These are phyloP conservation scores for Pseudogymnoascus sp. DNA, from an alignment of 2,329 filamentous ascomycete species.

Conservation along the genomic window DNA sequence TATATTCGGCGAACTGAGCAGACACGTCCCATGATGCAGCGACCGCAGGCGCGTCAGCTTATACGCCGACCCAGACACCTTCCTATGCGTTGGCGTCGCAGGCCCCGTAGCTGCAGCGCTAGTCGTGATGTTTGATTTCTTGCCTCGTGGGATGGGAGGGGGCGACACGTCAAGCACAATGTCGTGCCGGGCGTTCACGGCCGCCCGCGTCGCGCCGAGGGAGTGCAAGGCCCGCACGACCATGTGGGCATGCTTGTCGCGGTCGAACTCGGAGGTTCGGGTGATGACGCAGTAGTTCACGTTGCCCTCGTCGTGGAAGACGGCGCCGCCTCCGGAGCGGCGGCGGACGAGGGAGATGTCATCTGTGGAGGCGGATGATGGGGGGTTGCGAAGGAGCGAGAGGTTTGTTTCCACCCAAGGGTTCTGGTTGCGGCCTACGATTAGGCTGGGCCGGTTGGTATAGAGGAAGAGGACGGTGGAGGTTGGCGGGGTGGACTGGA, in stretches of 20 bases:
- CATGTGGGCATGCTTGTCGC: slow-evolving; percentile 86
- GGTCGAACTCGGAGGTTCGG: slow-evolving; percentile 65
- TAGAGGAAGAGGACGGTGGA: slow-evolving; percentile 82
- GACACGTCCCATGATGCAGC: slow-evolving; percentile 87
- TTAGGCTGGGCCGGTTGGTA: slow-evolving; percentile 74
- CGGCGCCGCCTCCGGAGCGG: slow-evolving; percentile 80
- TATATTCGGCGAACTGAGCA: slow-evolving; percentile 71
- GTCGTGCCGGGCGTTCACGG: slow-evolving; percentile 86
- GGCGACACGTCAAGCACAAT: slow-evolving; percentile 62
- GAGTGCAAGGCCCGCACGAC: slow-evolving; percentile 69
- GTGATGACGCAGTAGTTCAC: slow-evolving; percentile 92
- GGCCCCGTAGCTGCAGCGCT: not conserved
- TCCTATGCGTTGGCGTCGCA: slow-evolving; percentile 42
- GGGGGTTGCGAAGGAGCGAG: slow-evolving; percentile 37
- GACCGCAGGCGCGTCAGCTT: slow-evolving; percentile 76
- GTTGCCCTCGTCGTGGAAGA: slow-evolving; percentile 90
- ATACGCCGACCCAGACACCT: slow-evolving; percentile 90
- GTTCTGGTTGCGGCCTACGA: slow-evolving; percentile 95
- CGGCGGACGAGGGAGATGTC: slow-evolving; percentile 62
- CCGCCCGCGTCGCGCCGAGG: slow-evolving; percentile 49
- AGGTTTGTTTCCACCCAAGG: slow-evolving; percentile 91
- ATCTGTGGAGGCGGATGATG: slow-evolving; percentile 18
- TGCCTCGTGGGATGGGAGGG: not conserved
- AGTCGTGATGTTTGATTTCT: not conserved
- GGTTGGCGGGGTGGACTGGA: slow-evolving; percentile 61